Conservation (phyloP, 257 asterid genomes). For the Jacaranda mimosifolia region DNA sequence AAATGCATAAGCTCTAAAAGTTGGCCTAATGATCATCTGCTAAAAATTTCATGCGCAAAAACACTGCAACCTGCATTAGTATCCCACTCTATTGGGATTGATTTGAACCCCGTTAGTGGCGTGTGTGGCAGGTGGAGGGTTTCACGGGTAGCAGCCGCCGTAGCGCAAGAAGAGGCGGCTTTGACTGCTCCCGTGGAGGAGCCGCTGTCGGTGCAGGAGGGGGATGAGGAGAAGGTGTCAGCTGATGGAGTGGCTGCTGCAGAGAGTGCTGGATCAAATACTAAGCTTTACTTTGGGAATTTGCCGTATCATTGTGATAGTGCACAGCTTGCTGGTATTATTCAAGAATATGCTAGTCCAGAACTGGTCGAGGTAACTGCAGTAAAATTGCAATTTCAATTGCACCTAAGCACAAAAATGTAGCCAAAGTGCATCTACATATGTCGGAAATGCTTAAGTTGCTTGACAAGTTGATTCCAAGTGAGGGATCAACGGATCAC, state of each 20-base stretch:
- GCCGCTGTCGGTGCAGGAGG: constrained; percentile 32
- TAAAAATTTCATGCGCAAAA: constrained; percentile 50
- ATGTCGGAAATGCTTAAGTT: background rate
- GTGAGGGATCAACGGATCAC: background rate
- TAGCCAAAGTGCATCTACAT: background rate
- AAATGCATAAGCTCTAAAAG: constrained; percentile 49
- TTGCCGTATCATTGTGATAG: constrained; percentile 91
- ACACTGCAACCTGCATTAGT: constrained; percentile 41
- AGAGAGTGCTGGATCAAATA: constrained; percentile 44
- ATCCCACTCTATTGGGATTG: constrained; percentile 51
- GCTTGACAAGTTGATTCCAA: background rate
- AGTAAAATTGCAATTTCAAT: background rate
- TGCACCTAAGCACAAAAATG: background rate
- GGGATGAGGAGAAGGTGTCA: constrained; percentile 31
- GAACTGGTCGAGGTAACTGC: constrained; percentile 87
- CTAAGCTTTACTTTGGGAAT: constrained; percentile 92
- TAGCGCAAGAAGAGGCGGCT: constrained; percentile 71
- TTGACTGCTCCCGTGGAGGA: constrained; percentile 44
- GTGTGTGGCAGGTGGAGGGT: constrained; percentile 55
- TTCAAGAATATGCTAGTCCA: constrained; percentile 86
- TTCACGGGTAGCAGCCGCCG: constrained; percentile 58
- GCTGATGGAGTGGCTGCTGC: constrained; percentile 33
- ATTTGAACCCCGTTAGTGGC: constrained; percentile 35
- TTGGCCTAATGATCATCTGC: constrained; percentile 49
- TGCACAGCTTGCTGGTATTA: constrained; percentile 93